Conservation (phyloP, 306 rosid genomes). For the Quercus agrifolia region DNA sequence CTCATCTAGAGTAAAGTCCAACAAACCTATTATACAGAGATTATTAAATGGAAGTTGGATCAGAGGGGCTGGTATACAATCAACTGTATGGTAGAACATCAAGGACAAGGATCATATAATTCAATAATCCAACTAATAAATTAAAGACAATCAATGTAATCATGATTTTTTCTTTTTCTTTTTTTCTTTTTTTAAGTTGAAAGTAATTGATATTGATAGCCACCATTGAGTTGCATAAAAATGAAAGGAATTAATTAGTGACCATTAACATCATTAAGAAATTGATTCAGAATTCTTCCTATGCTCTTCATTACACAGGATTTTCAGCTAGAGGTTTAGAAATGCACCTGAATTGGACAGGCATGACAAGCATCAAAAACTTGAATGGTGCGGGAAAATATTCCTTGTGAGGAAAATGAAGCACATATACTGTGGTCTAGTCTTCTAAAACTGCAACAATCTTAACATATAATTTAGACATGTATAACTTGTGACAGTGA, state of each 20-base stretch:
- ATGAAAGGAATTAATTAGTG: neutral
- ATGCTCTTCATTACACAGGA: neutral
- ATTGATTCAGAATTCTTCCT: neutral
- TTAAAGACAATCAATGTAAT: neutral
- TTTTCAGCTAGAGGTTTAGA: neutral
- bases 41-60: neutral
- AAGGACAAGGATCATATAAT: no score
- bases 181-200: neutral
- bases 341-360: neutral
- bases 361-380: neutral
- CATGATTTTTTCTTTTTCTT: no score
- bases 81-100: neutral
- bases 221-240: neutral
- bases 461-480: neutral
- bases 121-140: neutral
- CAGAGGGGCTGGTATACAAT: neutral
- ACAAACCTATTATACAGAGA: neutral
- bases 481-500: neutral
- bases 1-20: neutral
- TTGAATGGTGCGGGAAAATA: neutral
- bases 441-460: neutral
- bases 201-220: neutral
- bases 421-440: neutral
- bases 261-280: neutral
- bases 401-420: neutral